Percentiles rank a stretch among this genome's conserved stretches.
Evolutionary conservation across 176 grass and related monocot genomes (phyloP).

Genomic region (Typha latifolia): DNA sequence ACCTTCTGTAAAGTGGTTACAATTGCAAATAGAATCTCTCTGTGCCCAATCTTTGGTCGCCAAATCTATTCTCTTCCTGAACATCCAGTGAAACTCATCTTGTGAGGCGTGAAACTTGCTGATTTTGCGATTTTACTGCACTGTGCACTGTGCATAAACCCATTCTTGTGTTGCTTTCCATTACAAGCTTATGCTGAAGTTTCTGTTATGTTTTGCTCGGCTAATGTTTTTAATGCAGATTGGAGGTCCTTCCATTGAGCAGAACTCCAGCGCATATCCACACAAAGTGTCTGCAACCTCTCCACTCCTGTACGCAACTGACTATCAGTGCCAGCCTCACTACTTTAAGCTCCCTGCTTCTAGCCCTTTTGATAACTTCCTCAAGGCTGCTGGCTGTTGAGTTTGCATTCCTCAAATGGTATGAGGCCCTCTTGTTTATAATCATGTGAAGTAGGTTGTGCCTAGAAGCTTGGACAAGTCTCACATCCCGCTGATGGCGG

Average conservation of each 20-base stretch:
- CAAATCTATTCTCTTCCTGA: too few relatives aligned
- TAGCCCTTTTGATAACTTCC: slow-evolving; percentile 83
- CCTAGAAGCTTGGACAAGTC: too few relatives aligned
- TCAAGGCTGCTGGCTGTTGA: slow-evolving; percentile 74
- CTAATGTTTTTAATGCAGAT: slow-evolving; percentile 15
- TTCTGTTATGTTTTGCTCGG: slow-evolving; percentile 1
- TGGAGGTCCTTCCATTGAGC: slow-evolving; percentile 54
- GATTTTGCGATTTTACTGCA: too few relatives aligned
- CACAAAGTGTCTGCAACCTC: slow-evolving; percentile 18
- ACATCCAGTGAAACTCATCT: too few relatives aligned
- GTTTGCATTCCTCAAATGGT: neutral
- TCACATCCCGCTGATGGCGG: too few relatives aligned
- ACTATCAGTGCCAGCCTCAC: neutral
- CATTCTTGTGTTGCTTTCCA: neutral
- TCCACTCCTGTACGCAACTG: neutral
- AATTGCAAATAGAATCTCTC: too few relatives aligned
- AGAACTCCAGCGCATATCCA: slow-evolving; percentile 29
- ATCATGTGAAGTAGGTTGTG: too few relatives aligned
- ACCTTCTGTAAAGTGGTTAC: too few relatives aligned
- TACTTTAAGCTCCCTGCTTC: slow-evolving; percentile 65
- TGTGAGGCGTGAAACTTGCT: too few relatives aligned
- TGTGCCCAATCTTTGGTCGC: too few relatives aligned
- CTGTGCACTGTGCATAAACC: too few relatives aligned
- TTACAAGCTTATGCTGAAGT: neutral
- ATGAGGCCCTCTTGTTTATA: too few relatives aligned